Base-by-base conservation (phyloP, 257 asterid genomes). In the Leonotis leonurus region DNA sequence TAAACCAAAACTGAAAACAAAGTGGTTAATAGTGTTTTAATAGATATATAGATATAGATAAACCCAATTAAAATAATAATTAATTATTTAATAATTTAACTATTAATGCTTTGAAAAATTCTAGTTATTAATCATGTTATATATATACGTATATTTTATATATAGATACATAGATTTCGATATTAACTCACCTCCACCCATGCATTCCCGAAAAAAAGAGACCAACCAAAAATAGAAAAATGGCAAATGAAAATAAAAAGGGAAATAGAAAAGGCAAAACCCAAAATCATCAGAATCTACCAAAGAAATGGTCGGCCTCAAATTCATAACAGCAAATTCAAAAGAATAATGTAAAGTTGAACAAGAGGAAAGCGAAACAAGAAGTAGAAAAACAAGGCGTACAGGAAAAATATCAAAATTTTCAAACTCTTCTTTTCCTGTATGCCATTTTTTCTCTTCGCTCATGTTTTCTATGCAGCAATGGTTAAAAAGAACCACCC, bases 371-470 rank as follows among this genome's bases (percentile, higher is more conserved):
- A 32, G 33, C 11, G 16, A 22, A 55, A 6, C 43, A 60, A 32
- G 16, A 26, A 68, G 57, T 11, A 56, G 40, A 11, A 41, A 25
- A 49, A 56, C 36, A 48, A 74, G 95, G 95, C 90, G 84, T 83
- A 80, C 96, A 82, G 93, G 96, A n/a, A 82, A 68, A 41, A 3
- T n/a, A 39, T 43, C 29, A 41, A 5, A 36, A 49, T 25, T 46
- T n/a, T 14, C 64, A 39, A n/a, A 0, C 17, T n/a, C 32, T 25
- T 24, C 20, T 39, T 70, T 32, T 82, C 90, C 93, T 84, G 96
- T 85, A 84, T 87, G 88, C 93, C 81, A 56, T 14, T 36, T 39
- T 35, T 57, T 37, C 35, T 51, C n/a, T n/a, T n/a, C 46, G 68
- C 57, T 54, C 65, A 36, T 48, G 59, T 48, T 40, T 56, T 39